Evolutionary conservation across 768 basidiomycete genomes (phyloP), one percentile per base, ranked within the genome.

Genomic region (Arthromyces matolae): DNA sequence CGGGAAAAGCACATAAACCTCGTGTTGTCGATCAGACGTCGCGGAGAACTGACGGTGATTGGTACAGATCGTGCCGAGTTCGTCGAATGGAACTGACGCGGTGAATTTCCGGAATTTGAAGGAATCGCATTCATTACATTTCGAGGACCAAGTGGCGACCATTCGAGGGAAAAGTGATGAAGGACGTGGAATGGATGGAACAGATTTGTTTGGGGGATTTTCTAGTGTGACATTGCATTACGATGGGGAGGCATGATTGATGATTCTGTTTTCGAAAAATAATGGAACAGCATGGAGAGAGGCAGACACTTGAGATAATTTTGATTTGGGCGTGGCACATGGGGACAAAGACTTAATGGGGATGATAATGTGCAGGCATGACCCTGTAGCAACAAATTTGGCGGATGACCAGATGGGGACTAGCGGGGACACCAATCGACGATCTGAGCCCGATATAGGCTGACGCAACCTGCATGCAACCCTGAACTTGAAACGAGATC

Each of bases 101-200:
- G 81, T 83, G 67, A 93, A 96, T 70, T 95, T 93, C 73, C 89
- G 94, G 38, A 78, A 86, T 47, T 68, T 96, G 63, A 86, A 91
- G 56, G 95, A 98, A 68, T 93, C 90, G 33, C 81, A 84, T 50
- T 93, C 90, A 52, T 76, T 97, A 60, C 92, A 96, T 65, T 78
- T 95, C 57, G 93, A 93, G 66, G 79, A 82, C 42, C 78, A 82
- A 62, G 66, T 71, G 50, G 62, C 62, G 42, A 71, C 65, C 12
- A 62, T 67, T 47, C 49, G 33, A 24, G 38, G 42, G 47, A 14
- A 45, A 56, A 25, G 65, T 69, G 46, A 70, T 70, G 13, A 75
- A 39, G 51, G 45, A 20, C 35, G 47, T 54, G 67, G 50, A 52
- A 64, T 64, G 47, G 64, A 70, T 35, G 76, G 76, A 47, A 71